Evolutionary conservation across 2,329 filamentous ascomycete species (phyloP).

Genomic region (Zopfia rhizophila): DNA sequence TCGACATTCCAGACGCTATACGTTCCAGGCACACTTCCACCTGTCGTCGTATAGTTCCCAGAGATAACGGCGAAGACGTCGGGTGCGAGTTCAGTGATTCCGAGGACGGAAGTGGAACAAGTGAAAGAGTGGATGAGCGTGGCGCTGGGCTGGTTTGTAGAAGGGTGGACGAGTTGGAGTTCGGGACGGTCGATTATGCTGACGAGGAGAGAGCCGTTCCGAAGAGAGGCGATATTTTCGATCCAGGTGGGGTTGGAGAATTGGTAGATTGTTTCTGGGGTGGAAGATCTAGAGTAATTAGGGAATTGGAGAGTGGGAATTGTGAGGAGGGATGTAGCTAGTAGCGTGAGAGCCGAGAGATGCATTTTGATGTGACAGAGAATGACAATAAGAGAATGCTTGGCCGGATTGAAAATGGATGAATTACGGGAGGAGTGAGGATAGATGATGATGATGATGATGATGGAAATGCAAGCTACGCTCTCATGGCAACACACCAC

Average conservation of each 20-base stretch:
- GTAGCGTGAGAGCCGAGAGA: too few species aligned
- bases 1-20: slow-evolving; percentile 33
- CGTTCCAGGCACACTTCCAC: slow-evolving; percentile 14
- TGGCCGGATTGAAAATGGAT: too few species aligned
- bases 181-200: slow-evolving; percentile 42
- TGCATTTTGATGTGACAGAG: too few species aligned
- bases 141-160: slow-evolving; percentile 21
- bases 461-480: too few species aligned
- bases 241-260: slow-evolving; percentile 41
- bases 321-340: too few species aligned
- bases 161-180: slow-evolving; percentile 48
- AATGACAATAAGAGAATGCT: too few species aligned
- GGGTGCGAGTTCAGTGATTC: slow-evolving; percentile 48
- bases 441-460: too few species aligned
- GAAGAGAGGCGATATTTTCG: slow-evolving; percentile 52
- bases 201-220: slow-evolving; percentile 52
- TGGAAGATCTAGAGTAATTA: too few species aligned
- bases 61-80: slow-evolving; percentile 49
- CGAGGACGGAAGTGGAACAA: slow-evolving; percentile 36
- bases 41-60: slow-evolving; percentile 20
- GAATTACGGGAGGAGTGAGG: too few species aligned
- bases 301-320: too few species aligned
- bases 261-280: slow-evolving; percentile 35
- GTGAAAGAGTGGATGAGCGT: slow-evolving; percentile 41
- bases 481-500: too few species aligned